phyloP scores from a whole-genome alignment of 805 yeast species.

The Wickerhamomyces sydowiorum region DNA sequence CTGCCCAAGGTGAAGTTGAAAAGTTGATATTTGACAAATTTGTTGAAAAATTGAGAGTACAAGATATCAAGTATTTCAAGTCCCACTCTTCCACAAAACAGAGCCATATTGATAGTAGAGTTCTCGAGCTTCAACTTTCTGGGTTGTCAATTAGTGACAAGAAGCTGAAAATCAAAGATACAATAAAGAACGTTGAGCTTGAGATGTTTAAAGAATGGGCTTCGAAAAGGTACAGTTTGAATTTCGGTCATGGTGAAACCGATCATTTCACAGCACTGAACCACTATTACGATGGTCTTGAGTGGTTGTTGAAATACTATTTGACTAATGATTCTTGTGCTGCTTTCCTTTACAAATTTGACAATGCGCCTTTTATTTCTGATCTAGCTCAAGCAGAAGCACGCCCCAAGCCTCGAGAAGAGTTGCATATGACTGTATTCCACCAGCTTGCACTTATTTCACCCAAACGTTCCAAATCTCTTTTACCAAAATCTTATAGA shows the following conservation, averaged over 20 bases:
- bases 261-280: no score
- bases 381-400: constrained; percentile 72
- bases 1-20: constrained; percentile 63
- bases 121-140: neutral
- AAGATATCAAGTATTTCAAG: constrained; percentile 78
- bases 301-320: constrained; percentile 90
- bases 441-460: constrained; percentile 51
- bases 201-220: constrained; percentile 72
- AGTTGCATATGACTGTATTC: constrained; percentile 81
- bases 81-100: neutral
- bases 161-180: constrained; percentile 40
- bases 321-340: constrained; percentile 79
- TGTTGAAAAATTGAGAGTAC: constrained; percentile 66
- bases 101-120: neutral
- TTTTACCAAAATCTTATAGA: neutral
- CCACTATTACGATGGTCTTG: constrained; percentile 83
- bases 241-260: no score
- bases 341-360: constrained; percentile 82
- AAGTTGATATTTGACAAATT: constrained; percentile 71
- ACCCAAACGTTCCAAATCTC: neutral
- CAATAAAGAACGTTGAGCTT: constrained; percentile 52
- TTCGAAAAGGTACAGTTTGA: constrained; percentile 62
- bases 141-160: constrained; percentile 38
- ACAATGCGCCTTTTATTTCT: constrained; percentile 84
- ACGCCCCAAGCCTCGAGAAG: no score